Evolutionary conservation across 1,284 basidiomycete genomes (phyloP).

Genomic region (Taiwanofungus camphoratus): DNA sequence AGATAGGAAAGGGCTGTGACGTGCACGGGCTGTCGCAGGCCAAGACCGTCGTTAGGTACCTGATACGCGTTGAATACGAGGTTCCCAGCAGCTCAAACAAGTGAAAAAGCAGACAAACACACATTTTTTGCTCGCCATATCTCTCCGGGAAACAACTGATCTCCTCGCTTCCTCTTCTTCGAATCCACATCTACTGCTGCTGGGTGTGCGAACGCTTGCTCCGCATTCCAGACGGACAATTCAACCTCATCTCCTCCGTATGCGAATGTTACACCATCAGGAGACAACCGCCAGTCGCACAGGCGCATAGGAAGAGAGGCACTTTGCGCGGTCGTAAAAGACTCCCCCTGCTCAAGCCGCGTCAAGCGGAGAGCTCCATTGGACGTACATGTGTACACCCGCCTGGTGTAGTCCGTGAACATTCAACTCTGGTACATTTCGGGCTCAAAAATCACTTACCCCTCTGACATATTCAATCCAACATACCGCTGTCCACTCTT

Average conservation of each 20-base stretch:
- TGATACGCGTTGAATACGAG: slow-evolving; percentile 22
- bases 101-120: no score
- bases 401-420: slow-evolving; percentile 32
- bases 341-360: slow-evolving; percentile 25
- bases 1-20: slow-evolving; percentile 67
- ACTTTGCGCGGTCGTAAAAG: slow-evolving; percentile 18
- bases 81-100: background rate
- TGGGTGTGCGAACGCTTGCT: slow-evolving; percentile 49
- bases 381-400: slow-evolving; percentile 62
- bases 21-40: slow-evolving; percentile 77
- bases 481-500: slow-evolving; percentile 50
- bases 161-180: slow-evolving; percentile 68
- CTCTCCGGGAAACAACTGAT: slow-evolving; percentile 62
- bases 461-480: slow-evolving; percentile 45
- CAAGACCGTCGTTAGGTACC: slow-evolving; percentile 74
- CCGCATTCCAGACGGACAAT: slow-evolving; percentile 76
- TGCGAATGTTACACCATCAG: slow-evolving; percentile 53
- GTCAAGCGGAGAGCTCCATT: slow-evolving; percentile 62
- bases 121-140: slow-evolving; percentile 80
- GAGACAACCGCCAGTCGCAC: slow-evolving; percentile 57
- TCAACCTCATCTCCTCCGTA: slow-evolving; percentile 90
- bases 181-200: slow-evolving; percentile 19
- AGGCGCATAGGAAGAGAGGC: slow-evolving; percentile 57
- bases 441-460: slow-evolving; percentile 29
- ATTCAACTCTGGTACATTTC: background rate